Evolutionary conservation across 805 yeast genomes (phyloP).

Genomic region (Kurtzmaniella fragi): DNA sequence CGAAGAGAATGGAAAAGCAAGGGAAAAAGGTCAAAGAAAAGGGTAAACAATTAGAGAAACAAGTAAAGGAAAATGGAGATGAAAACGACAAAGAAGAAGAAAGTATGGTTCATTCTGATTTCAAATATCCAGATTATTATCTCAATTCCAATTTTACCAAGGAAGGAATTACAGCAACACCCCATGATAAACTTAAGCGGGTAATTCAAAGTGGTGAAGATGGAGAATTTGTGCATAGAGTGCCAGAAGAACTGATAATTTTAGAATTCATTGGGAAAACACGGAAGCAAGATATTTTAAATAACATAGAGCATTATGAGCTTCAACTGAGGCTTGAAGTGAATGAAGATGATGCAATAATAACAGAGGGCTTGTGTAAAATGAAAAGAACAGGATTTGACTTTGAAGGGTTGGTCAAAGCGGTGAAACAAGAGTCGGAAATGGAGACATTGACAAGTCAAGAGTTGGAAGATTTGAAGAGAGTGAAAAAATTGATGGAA

Average conservation of each 20-base stretch:
- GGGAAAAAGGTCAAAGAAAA: no score
- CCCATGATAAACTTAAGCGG: slow-evolving; percentile 9
- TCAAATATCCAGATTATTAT: slow-evolving; percentile 26
- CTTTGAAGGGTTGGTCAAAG: slow-evolving; percentile 43
- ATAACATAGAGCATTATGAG: slow-evolving; percentile 21
- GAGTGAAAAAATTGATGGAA: slow-evolving; percentile 58
- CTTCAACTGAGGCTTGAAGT: slow-evolving; percentile 10
- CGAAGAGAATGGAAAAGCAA: slow-evolving; percentile 8
- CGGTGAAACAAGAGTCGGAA: slow-evolving; percentile 23
- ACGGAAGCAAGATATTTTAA: slow-evolving; percentile 16
- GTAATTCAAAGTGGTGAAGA: slow-evolving; percentile 6
- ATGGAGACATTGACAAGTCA: slow-evolving; percentile 11
- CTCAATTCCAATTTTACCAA: slow-evolving; percentile 14
- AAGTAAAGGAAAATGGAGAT: slow-evolving; percentile 9
- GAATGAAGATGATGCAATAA: slow-evolving; percentile 13
- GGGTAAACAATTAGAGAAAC: not conserved
- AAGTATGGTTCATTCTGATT: slow-evolving; percentile 14
- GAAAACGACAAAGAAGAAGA: slow-evolving; percentile 12
- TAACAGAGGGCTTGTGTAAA: slow-evolving; percentile 22
- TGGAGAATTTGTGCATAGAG: slow-evolving; percentile 46
- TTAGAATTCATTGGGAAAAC: slow-evolving; percentile 63
- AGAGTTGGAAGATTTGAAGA: slow-evolving; percentile 48
- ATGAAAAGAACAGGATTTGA: slow-evolving; percentile 34
- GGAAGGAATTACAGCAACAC: slow-evolving; percentile 16
- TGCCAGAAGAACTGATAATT: slow-evolving; percentile 65